Evolutionary conservation across 2,329 filamentous ascomycete genomes (phyloP).

Genomic region (Thelonectria olida): DNA sequence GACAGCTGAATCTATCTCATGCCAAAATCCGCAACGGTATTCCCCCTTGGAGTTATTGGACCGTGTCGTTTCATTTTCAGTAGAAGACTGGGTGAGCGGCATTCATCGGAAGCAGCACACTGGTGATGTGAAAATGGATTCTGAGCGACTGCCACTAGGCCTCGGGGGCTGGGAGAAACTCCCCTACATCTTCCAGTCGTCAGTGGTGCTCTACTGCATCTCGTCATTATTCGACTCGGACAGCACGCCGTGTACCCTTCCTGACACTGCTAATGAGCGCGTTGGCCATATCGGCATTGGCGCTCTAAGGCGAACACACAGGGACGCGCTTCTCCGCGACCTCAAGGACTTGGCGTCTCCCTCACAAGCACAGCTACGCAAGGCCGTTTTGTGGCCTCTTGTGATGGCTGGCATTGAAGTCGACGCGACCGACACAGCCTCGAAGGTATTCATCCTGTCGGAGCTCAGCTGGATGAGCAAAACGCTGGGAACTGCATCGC

Average conservation of each 20-base stretch:
- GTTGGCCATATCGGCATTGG: not conserved
- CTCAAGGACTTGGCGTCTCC: slow-evolving; percentile 15
- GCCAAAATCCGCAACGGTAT: not conserved
- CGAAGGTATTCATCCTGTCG: slow-evolving; percentile 24
- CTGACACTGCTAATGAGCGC: too few relatives aligned
- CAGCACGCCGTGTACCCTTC: not conserved
- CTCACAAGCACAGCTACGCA: slow-evolving; percentile 20
- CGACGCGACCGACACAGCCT: slow-evolving; percentile 9
- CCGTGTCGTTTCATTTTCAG: not conserved
- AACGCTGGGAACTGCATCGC: slow-evolving; percentile 29
- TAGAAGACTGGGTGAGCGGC: not conserved
- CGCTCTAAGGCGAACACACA: not conserved
- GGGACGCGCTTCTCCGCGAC: not conserved
- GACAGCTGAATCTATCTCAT: not conserved
- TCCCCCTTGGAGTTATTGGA: not conserved
- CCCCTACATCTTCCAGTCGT: slow-evolving; percentile 28
- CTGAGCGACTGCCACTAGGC: not conserved
- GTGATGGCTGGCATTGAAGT: slow-evolving; percentile 37
- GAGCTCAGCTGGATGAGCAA: slow-evolving; percentile 28
- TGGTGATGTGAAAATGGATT: not conserved
- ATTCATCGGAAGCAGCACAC: not conserved
- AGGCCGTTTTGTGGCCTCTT: slow-evolving; percentile 38
- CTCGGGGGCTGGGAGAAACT: slow-evolving; percentile 25
- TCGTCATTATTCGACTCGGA: not conserved
- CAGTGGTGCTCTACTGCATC: slow-evolving; percentile 35